phyloP scores from a whole-genome alignment of 2,329 filamentous ascomycete species.

The Beauveria sp. region DNA sequence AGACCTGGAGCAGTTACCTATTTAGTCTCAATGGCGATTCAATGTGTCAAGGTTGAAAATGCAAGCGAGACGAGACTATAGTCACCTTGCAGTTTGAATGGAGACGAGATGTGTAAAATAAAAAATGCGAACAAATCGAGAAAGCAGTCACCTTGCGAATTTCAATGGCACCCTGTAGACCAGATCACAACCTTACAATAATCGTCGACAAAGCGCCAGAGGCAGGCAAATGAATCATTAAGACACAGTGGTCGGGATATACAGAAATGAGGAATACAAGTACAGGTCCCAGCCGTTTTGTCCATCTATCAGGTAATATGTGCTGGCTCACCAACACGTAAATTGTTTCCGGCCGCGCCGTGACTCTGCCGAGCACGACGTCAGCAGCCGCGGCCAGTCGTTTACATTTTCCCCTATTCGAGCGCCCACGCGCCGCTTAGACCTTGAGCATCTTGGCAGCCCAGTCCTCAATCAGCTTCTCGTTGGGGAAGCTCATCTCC shows the following conservation, averaged over 20 bases:
- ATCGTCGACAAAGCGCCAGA: neutral
- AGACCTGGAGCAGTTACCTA: too few species aligned
- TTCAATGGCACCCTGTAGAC: neutral
- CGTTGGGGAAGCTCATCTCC: conserved; percentile 90
- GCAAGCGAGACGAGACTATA: too few species aligned
- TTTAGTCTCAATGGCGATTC: too few species aligned
- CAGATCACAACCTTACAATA: neutral
- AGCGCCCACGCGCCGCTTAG: conserved; percentile 35
- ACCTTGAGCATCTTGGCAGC: conserved; percentile 82
- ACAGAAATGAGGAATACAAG: conserved; percentile 34
- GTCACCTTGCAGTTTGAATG: too few species aligned
- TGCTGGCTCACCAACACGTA: conserved; percentile 9
- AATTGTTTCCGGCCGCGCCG: neutral
- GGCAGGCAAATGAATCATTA: conserved; percentile 21
- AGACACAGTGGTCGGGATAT: conserved; percentile 25
- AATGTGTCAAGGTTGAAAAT: too few species aligned
- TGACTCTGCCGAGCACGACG: neutral
- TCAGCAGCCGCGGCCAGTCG: neutral
- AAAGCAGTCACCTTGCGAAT: neutral
- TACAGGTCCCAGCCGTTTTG: conserved; percentile 29
- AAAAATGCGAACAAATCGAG: neutral
- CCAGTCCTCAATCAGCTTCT: conserved; percentile 79
- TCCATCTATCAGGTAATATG: conserved; percentile 29
- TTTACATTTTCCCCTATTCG: neutral
- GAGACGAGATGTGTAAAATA: neutral